These are phyloP conservation scores for Phyllosticta capitalensis DNA, from an alignment of 2,329 filamentous ascomycete species.

Conservation along the genomic window DNA sequence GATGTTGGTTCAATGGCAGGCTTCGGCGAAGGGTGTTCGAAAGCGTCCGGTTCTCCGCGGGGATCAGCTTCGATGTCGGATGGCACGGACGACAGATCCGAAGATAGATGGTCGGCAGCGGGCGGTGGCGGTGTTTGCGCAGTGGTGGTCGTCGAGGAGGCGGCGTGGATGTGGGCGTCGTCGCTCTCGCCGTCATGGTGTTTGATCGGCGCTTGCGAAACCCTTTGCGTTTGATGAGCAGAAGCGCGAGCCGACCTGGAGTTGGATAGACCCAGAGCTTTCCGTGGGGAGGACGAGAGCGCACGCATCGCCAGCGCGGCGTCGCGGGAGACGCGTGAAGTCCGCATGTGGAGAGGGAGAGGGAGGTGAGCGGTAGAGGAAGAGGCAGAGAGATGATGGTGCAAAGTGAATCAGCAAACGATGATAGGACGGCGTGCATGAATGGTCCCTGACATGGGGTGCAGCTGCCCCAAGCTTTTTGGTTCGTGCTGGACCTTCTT, in stretches of 20 bases:
- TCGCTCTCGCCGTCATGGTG: slow-evolving; percentile 16
- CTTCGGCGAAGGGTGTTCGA: background rate
- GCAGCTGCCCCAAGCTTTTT: background rate
- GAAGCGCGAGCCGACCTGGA: slow-evolving; percentile 2
- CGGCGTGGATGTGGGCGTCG: background rate
- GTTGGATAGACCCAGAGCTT: background rate
- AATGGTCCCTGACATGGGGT: background rate
- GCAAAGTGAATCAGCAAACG: background rate
- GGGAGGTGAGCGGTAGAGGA: background rate
- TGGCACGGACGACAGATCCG: slow-evolving; percentile 24
- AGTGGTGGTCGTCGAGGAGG: background rate
- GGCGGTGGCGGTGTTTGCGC: background rate
- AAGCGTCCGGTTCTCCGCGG: background rate
- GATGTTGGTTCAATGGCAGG: background rate
- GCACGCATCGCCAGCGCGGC: slow-evolving; percentile 15
- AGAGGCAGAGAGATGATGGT: background rate
- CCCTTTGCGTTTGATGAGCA: slow-evolving; percentile 15
- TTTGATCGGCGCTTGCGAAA: slow-evolving; percentile 18
- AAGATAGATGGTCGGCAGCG: slow-evolving; percentile 13
- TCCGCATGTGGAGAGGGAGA: slow-evolving; percentile 21
- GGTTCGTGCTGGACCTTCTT: background rate
- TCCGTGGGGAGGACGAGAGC: slow-evolving; percentile 4
- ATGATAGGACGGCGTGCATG: background rate
- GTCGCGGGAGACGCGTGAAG: slow-evolving; percentile 30
- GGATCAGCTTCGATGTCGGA: slow-evolving; percentile 15